Conservation (phyloP, 208 protist genomes). For the Crithidia expoeki region DNA sequence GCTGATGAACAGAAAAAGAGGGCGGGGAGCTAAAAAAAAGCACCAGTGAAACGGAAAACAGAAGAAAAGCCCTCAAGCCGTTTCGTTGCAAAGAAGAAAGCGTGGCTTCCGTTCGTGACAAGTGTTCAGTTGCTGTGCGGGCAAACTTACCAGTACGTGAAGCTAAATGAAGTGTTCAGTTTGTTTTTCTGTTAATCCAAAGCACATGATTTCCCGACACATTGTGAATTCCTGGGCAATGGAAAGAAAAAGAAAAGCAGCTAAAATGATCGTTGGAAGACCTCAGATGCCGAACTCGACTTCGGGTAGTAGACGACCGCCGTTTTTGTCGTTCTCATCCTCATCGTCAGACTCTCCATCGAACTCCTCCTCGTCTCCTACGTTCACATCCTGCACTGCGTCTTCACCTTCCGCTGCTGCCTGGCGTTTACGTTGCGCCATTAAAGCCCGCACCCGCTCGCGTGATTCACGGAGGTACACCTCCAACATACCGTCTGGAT, state of each 20-base stretch:
- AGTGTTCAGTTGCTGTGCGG: too few relatives aligned
- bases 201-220: too few relatives aligned
- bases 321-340: constrained; percentile 29
- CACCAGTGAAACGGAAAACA: too few relatives aligned
- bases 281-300: constrained; percentile 54
- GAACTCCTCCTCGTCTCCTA: constrained; percentile 27
- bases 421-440: constrained; percentile 1
- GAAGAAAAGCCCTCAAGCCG: too few relatives aligned
- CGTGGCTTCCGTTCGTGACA: too few relatives aligned
- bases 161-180: too few relatives aligned
- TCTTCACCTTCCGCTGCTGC: constrained; percentile 14
- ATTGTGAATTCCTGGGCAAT: background rate
- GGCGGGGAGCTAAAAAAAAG: too few relatives aligned
- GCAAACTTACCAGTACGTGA: too few relatives aligned
- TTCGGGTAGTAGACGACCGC: constrained; percentile 41
- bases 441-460: constrained; percentile 25
- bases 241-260: background rate
- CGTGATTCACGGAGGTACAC: constrained; percentile 36
- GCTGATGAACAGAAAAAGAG: too few relatives aligned
- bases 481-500: constrained; percentile 66
- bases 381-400: background rate
- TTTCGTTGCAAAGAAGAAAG: too few relatives aligned
- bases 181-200: too few relatives aligned
- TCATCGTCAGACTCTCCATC: constrained; percentile 16
- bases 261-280: background rate